Evolutionary conservation across 768 basidiomycete genomes (phyloP), one percentile per base, ranked within the genome.

Genomic region (Hirschioporus abietinus): DNA sequence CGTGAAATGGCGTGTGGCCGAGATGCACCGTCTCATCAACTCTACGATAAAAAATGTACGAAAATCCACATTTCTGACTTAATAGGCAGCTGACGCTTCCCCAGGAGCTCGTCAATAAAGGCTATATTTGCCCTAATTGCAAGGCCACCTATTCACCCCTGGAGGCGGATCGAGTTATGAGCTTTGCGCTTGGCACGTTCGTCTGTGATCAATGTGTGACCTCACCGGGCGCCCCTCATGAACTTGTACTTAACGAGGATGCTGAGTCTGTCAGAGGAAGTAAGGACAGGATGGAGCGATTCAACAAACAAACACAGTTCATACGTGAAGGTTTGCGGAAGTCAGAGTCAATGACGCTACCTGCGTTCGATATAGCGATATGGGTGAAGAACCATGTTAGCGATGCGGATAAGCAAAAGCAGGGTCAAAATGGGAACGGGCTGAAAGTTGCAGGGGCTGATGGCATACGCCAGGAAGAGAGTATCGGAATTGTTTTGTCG

Each of bases 101-200:
- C 4, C 72, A 98, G 96, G 95, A 98, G 80, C 87, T 97, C 68
- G 94, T 96, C 69, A 93, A 95, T 75, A 93, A 96, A 78, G 97
- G 96, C n/a, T 99, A 97, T 76, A 88, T 96, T 67, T 99, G 96
- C 76, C 90, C 95, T 1, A 86, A 88, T 70, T 98, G 96, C 81
- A 85, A 86, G 67, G 88, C 88, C 72, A 86, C 88, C 0, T 99
- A 94, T 76, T 85, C 90, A 1, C 88, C 93, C 0, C 81, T 99
- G 17, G 95, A 99, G 68, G 91, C 89, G 63, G 88, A 92, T 78
- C 88, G 85, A 69, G 81, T 98, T 63, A 88, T 94, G 82, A 91
- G 95, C 76, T 87, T 87, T 68, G 62, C 74, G 36, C 81, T 80
- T 25, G 86, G 86, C 65, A 78, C 84, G 7, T 87, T 99, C 70